phyloP scores from a whole-genome alignment of 2,329 filamentous ascomycete species.

The Pseudogymnoascus sp. region DNA sequence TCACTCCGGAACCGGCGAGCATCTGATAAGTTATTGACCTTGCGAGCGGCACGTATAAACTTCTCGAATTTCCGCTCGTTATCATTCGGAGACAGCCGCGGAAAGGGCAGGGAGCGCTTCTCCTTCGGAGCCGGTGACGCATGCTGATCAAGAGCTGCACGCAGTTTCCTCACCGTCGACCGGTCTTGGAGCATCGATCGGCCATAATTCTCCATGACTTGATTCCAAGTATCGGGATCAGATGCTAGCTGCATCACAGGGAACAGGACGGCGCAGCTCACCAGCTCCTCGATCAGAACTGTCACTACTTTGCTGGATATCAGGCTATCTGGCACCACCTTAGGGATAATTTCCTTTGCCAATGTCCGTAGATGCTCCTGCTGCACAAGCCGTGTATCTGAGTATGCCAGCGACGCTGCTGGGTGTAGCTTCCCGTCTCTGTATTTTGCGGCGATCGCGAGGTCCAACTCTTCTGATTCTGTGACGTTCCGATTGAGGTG shows the following conservation, averaged over 20 bases:
- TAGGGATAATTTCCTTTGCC: slow-evolving; percentile 62
- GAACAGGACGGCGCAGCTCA: slow-evolving; percentile 82
- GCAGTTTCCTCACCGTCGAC: slow-evolving; percentile 84
- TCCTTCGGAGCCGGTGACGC: slow-evolving; percentile 68
- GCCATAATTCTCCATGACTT: slow-evolving; percentile 83
- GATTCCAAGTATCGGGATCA: slow-evolving; percentile 96
- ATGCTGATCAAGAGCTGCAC: slow-evolving; percentile 88
- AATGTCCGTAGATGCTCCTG: slow-evolving; percentile 79
- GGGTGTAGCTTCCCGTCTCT: slow-evolving; percentile 79
- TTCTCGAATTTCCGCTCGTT: slow-evolving; percentile 90
- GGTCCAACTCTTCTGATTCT: slow-evolving; percentile 89
- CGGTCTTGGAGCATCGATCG: slow-evolving; percentile 85
- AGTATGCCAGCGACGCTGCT: slow-evolving; percentile 72
- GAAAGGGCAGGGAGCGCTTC: slow-evolving; percentile 59
- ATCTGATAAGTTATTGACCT: slow-evolving; percentile 85
- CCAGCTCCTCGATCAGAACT: slow-evolving; percentile 75
- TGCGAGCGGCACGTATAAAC: slow-evolving; percentile 81
- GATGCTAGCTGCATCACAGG: slow-evolving; percentile 72
- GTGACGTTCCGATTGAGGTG: slow-evolving; percentile 85
- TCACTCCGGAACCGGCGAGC: slow-evolving; percentile 87
- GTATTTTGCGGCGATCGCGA: slow-evolving; percentile 93
- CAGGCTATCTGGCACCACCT: slow-evolving; percentile 63
- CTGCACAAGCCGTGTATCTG: slow-evolving; percentile 75
- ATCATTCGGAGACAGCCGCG: slow-evolving; percentile 70
- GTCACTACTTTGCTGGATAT: slow-evolving; percentile 72